These are phyloP conservation scores for Citrus sinensis DNA, from an alignment of 345 rosid species.

Conservation along the genomic window DVS_A1.0 CM039161.1:7050001-7050500, in stretches of 20 bases:
- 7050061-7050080: background rate
- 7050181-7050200: slow-evolving; percentile 16
- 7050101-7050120: background rate
- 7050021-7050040: too few relatives aligned
- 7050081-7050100: background rate
- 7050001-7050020: background rate
- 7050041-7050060: background rate
- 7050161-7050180: slow-evolving; percentile 3
- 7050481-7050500: background rate
- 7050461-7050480: background rate
- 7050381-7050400: background rate
- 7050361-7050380: background rate
- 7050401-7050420: background rate
- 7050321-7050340: background rate
- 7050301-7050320: background rate
- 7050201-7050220: slow-evolving; percentile 3
- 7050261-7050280: slow-evolving; percentile 3
- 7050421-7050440: too few relatives aligned
- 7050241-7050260: slow-evolving; percentile 3
- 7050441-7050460: background rate
- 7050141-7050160: background rate
- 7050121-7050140: slow-evolving; percentile 7
- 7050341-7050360: background rate
- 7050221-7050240: slow-evolving; percentile 18
- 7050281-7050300: slow-evolving; percentile 1